These are phyloP conservation scores for Tricladium varicosporioides DNA, from an alignment of 2,329 filamentous ascomycete genomes.

Conservation along the genomic window DNA sequence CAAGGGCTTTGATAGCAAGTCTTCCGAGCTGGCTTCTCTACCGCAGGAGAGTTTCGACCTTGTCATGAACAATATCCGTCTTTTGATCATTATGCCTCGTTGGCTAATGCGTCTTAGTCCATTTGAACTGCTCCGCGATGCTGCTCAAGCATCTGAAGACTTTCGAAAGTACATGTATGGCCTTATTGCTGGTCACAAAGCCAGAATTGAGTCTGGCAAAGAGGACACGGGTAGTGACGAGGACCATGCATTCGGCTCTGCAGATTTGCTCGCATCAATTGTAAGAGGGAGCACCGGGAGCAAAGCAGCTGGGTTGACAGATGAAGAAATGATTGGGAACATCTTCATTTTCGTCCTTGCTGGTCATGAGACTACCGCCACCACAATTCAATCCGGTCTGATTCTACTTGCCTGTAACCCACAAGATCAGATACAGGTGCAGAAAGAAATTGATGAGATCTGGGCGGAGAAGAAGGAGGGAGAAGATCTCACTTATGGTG, in stretches of 20 bases:
- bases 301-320: constrained; percentile 38
- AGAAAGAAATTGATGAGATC: constrained; percentile 59
- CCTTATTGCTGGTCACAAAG: constrained; percentile 13
- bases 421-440: constrained; percentile 59
- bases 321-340: constrained; percentile 68
- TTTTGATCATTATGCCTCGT: constrained; percentile 9
- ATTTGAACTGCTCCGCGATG: not conserved
- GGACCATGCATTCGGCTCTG: constrained; percentile 19
- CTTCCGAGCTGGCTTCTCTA: not conserved
- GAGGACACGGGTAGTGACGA: constrained; percentile 11
- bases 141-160: constrained; percentile 7
- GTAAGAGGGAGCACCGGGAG: constrained; percentile 18
- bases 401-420: constrained; percentile 65
- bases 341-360: constrained; percentile 66
- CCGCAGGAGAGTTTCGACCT: constrained; percentile 13
- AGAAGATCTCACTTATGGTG: constrained; percentile 35
- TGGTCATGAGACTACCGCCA: constrained; percentile 76
- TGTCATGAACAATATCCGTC: constrained; percentile 12
- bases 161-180: constrained; percentile 18
- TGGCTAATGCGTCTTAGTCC: constrained; percentile 15
- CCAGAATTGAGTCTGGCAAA: not conserved
- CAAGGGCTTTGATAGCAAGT: not conserved
- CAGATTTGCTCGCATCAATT: constrained; percentile 33
- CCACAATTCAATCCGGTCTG: constrained; percentile 67
- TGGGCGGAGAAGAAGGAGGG: constrained; percentile 25